Conservation (phyloP, 495 filamentous ascomycete species). For the Aspergillus mulundensis region DNA sequence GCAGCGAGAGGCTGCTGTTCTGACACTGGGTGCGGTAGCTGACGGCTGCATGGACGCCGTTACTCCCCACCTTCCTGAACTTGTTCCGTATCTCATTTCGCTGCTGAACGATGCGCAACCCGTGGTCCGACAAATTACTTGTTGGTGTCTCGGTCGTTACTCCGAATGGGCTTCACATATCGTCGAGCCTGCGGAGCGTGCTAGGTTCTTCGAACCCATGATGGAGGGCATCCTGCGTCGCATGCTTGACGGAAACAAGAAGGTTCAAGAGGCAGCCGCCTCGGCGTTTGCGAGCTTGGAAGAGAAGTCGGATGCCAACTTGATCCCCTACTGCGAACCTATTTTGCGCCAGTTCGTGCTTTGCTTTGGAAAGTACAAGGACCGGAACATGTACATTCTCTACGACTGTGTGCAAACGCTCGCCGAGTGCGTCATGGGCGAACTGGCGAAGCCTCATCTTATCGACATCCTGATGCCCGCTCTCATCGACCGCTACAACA, state of each 20-base stretch:
- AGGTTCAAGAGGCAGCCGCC: slow-evolving; percentile 93
- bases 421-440: slow-evolving; percentile 82
- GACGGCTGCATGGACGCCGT: slow-evolving; percentile 92
- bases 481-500: slow-evolving; percentile 84
- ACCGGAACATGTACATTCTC: slow-evolving; percentile 96
- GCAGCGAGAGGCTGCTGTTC: slow-evolving; percentile 88
- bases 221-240: slow-evolving; percentile 93
- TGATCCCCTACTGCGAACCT: slow-evolving; percentile 80
- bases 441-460: slow-evolving; percentile 71
- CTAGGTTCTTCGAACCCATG: slow-evolving; percentile 86
- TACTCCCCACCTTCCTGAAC: slow-evolving; percentile 82
- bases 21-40: slow-evolving; percentile 91
- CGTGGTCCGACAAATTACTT: slow-evolving; percentile 95
- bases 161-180: slow-evolving; percentile 88
- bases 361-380: slow-evolving; percentile 94
- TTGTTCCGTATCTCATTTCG: slow-evolving; percentile 87
- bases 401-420: slow-evolving; percentile 99
- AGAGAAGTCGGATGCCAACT: slow-evolving; percentile 77
- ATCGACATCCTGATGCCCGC: slow-evolving; percentile 90
- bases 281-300: slow-evolving; percentile 96
- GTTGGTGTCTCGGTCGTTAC: slow-evolving; percentile 94
- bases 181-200: slow-evolving; percentile 57
- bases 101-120: slow-evolving; percentile 81
- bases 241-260: slow-evolving; percentile 97
- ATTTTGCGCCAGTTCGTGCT: slow-evolving; percentile 90